phyloP scores from a whole-genome alignment of 2,329 filamentous ascomycete species.

The Aspergillus eucalypticola region DNA sequence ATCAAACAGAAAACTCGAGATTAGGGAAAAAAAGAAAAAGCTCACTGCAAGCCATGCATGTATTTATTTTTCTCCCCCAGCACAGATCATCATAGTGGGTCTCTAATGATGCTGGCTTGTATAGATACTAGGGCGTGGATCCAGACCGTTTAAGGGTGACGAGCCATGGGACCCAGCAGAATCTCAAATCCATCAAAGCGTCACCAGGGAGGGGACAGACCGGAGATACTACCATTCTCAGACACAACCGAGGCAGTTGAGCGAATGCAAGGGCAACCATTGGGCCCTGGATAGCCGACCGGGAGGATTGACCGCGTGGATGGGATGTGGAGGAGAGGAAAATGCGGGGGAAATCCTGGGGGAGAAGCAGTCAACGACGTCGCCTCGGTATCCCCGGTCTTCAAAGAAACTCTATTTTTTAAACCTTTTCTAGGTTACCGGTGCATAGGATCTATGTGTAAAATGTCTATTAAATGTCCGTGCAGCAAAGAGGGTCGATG shows the following conservation, averaged over 20 bases:
- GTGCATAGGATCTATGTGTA: no score
- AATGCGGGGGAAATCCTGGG: slow-evolving; percentile 24
- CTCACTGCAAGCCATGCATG: slow-evolving; percentile 10
- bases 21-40: background rate
- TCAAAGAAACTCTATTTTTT: background rate
- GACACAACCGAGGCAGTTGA: slow-evolving; percentile 32
- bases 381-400: background rate
- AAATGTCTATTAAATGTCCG: background rate
- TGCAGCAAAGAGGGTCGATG: background rate
- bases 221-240: slow-evolving; percentile 14
- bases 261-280: slow-evolving; percentile 5
- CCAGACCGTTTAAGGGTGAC: background rate
- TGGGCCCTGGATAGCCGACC: slow-evolving; percentile 12
- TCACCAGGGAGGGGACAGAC: slow-evolving; percentile 9
- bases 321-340: slow-evolving; percentile 6
- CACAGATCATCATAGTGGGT: slow-evolving; percentile 1
- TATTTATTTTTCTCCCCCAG: slow-evolving; percentile 11
- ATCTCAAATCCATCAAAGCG: slow-evolving; percentile 14
- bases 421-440: background rate
- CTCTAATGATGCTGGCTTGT: slow-evolving; percentile 11
- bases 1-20: background rate
- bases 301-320: slow-evolving; percentile 1
- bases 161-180: slow-evolving; percentile 1
- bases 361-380: slow-evolving; percentile 13
- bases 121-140: background rate